Conservation (phyloP, 257 asterid species). For the Capsicum chinense region DNA sequence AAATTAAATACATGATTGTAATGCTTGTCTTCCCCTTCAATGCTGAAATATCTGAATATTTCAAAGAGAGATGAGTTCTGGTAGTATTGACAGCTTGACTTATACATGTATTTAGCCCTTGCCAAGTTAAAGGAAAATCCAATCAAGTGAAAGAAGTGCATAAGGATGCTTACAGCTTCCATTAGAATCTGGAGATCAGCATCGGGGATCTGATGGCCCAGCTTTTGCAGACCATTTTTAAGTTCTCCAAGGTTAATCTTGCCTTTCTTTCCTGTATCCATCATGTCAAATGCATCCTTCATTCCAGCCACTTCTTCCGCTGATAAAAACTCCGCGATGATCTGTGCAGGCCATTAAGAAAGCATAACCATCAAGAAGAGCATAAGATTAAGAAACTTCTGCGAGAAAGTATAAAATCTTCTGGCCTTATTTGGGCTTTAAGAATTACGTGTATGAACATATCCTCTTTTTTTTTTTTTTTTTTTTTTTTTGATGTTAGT, state of each 20-base stretch:
- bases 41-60: neutral
- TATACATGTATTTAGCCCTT: neutral
- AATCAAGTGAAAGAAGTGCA: slow-evolving; percentile 7
- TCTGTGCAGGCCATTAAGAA: slow-evolving; percentile 44
- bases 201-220: slow-evolving; percentile 70
- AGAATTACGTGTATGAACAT: neutral
- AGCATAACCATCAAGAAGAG: slow-evolving; percentile 28
- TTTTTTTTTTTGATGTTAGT: too few relatives aligned
- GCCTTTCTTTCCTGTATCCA: slow-evolving; percentile 65
- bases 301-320: slow-evolving; percentile 77
- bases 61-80: neutral
- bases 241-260: slow-evolving; percentile 58
- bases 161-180: slow-evolving; percentile 64
- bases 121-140: neutral
- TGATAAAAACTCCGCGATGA: slow-evolving; percentile 72
- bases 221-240: slow-evolving; percentile 58
- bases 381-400: neutral
- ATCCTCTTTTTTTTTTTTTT: neutral
- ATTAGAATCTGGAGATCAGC: slow-evolving; percentile 69
- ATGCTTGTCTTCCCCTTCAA: neutral
- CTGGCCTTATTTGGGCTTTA: neutral
- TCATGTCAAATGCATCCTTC: slow-evolving; percentile 65
- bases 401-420: neutral
- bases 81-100: neutral
- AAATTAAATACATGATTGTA: neutral